phyloP scores from a whole-genome alignment of 768 basidiomycete species.

The Ramaria sp. region DNA sequence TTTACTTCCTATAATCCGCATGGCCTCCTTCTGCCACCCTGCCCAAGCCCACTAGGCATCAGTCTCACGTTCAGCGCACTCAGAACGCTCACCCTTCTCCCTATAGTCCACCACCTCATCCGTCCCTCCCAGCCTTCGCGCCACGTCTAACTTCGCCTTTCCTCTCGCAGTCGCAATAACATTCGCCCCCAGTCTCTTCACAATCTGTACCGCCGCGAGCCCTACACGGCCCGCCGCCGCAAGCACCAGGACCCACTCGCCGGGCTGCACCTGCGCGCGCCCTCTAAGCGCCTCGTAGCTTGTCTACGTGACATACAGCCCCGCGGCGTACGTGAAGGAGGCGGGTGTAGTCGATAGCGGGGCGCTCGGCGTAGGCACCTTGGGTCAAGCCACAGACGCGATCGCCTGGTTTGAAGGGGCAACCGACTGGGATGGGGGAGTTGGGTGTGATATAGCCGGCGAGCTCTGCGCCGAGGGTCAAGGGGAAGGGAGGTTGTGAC shows the following conservation, averaged over 20 bases:
- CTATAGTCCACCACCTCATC: slow-evolving; percentile 77
- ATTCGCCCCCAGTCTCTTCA: slow-evolving; percentile 85
- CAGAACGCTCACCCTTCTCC: slow-evolving; percentile 22
- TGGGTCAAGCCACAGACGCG: slow-evolving; percentile 77
- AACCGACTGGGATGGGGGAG: slow-evolving; percentile 73
- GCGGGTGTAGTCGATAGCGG: slow-evolving; percentile 39
- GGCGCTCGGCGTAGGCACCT: slow-evolving; percentile 73
- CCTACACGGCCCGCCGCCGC: slow-evolving; percentile 97
- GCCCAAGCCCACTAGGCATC: not conserved
- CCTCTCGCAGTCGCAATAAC: slow-evolving; percentile 93
- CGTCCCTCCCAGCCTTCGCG: slow-evolving; percentile 66
- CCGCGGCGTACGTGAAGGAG: slow-evolving; percentile 81
- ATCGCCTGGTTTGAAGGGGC: slow-evolving; percentile 72
- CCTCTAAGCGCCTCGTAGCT: slow-evolving; percentile 87
- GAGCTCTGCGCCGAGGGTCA: slow-evolving; percentile 78
- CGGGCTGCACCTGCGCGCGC: slow-evolving; percentile 67
- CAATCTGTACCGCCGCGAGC: slow-evolving; percentile 83
- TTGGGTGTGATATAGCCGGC: slow-evolving; percentile 60
- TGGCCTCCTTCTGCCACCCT: slow-evolving; percentile 86
- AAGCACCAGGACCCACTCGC: slow-evolving; percentile 88
- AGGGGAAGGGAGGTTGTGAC: slow-evolving; percentile 72
- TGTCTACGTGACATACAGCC: slow-evolving; percentile 80
- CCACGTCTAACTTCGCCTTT: slow-evolving; percentile 67
- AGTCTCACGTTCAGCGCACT: too few relatives aligned
- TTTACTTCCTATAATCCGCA: slow-evolving; percentile 70